Evolutionary conservation across 2,329 filamentous ascomycete species (phyloP), one percentile per base, ranked within the genome.

Genomic region (Penicillium sp.): DNA sequence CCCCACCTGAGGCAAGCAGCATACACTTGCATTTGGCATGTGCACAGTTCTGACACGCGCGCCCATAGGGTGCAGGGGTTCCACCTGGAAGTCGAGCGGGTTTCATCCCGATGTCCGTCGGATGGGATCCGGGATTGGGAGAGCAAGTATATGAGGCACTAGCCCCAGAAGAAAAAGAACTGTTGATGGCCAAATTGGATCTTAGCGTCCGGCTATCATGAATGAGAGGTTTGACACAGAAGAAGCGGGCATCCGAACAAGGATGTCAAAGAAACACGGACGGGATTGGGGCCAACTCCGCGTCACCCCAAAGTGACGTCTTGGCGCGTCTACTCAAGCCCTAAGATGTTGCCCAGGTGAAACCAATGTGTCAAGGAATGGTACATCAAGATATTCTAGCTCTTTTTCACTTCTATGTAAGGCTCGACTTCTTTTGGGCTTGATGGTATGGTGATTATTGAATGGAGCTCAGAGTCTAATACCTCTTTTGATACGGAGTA

Each of bases 1-100:
- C 57, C 42, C 42, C 51, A 14, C 67, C 70, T 11, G 53, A 61
- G 3, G 62, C 54, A 18, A 69, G 65, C 40, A 75, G 66, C 27
- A 77, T 71, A 16, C 55, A 57, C 38, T 52, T 57, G 47, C 55
- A 55, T 29, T 57, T 57, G 24, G 55, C 54, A 9, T 43, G 55
- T 29, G 48, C 49, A 24, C 55, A 57, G 42, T 49, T 52, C 32
- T 49, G 16, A 36, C 55, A 57, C 21, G 55, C 49, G 13, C 40
- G 39, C 16, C 55, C 55, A 42, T 57, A 57, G 22, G 52, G 47
- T 21, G 52, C 52, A 21, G 55, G 52, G 16, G n/a, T 49, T 27
- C 52, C 44, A 11, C 24, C 21, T 45, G 27, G 31, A 13, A 27
- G 31, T 42, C 38, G 32, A 29, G 50, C 44, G 45, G 45, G 43